Base-by-base conservation (phyloP, 768 basidiomycete species). In the Hygrophorus russula region DNA sequence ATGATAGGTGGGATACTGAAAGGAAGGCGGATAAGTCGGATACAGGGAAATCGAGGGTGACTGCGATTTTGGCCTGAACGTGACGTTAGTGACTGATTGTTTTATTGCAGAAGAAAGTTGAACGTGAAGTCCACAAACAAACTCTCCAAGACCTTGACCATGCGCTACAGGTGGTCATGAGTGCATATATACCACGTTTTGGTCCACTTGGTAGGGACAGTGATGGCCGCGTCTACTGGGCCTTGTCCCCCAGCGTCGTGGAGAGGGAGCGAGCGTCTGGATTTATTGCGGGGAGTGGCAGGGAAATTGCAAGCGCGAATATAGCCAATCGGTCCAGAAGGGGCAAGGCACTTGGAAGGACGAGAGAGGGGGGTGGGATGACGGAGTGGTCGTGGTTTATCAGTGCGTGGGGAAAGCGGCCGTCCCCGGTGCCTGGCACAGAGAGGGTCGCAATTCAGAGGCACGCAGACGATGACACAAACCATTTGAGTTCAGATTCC, bases 331-430 rank as follows among this genome's bases (percentile, higher is more conserved):
- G 55, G 52, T 52, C 46, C 48, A 61, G 58, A 44, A 69, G 68
- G 52, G 58, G 59, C 45, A 71, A 60, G 54, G 70, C 57, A 52
- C 71, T 62, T 53, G 64, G 58, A 20, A 63, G 56, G 43, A 55
- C 56, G 19, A 61, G 59, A 24, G 74, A 78, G n/a, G 64, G 77
- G n/a, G 56, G 57, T 15, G 59, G 64, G 28, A 58, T 80, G 57
- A 69, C 57, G 46, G 68, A 73, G 27, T 90, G 86, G 85, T 67
- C 76, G 1, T 86, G 80, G 80, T 82, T 84, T 56, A 53, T 90
- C n/a, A 76, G 73, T 3, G 81, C 86, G 1, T 83, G 76, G 73
- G 85, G 85, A 1, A 73, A 59, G 58, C 70, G 62, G 47, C 75
- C 78, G 3, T 7, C 24, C 14, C 45, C 53, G 0, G 36, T 46